Percentiles rank a stretch among this genome's conserved stretches.
These are phyloP conservation scores for Blastobotrys robertii DNA, from an alignment of 805 yeast species.

Conservation along the genomic window DNA sequence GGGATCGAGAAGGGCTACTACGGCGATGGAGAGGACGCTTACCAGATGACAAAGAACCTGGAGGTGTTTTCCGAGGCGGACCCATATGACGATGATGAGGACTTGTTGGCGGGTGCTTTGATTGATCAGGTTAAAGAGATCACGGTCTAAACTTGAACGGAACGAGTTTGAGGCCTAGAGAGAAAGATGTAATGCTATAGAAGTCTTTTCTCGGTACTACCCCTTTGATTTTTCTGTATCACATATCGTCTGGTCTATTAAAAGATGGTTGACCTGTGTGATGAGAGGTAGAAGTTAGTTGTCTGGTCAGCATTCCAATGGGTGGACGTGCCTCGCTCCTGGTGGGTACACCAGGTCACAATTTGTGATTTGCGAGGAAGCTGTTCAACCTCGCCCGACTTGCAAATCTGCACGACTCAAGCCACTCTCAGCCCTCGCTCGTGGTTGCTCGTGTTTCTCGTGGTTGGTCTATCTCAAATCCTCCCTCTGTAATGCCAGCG, in stretches of 20 bases:
- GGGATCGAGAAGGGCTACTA: constrained; percentile 82
- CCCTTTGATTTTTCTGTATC: background rate
- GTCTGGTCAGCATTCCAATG: too few species aligned
- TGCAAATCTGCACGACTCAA: too few species aligned
- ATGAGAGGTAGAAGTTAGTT: too few species aligned
- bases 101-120: constrained; percentile 15
- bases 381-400: too few species aligned
- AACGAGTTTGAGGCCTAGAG: too few species aligned
- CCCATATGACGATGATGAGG: constrained; percentile 19
- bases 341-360: too few species aligned
- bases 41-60: constrained; percentile 76
- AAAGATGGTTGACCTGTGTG: too few species aligned
- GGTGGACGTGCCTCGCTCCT: too few species aligned
- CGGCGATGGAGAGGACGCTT: constrained; percentile 97
- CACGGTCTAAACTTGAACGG: background rate
- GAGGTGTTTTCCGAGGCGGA: constrained; percentile 16
- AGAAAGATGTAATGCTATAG: background rate
- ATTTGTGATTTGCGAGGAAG: too few species aligned
- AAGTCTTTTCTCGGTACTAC: background rate
- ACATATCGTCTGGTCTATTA: too few species aligned
- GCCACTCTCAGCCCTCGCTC: too few species aligned
- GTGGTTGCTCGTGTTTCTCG: too few species aligned
- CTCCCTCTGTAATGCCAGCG: constrained; percentile 15
- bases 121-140: constrained; percentile 5
- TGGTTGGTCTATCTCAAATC: background rate